Percentiles rank a stretch among this genome's conserved stretches.
Conservation (phyloP, 495 filamentous ascomycete genomes). For the Talaromyces trachyspermus region DNA sequence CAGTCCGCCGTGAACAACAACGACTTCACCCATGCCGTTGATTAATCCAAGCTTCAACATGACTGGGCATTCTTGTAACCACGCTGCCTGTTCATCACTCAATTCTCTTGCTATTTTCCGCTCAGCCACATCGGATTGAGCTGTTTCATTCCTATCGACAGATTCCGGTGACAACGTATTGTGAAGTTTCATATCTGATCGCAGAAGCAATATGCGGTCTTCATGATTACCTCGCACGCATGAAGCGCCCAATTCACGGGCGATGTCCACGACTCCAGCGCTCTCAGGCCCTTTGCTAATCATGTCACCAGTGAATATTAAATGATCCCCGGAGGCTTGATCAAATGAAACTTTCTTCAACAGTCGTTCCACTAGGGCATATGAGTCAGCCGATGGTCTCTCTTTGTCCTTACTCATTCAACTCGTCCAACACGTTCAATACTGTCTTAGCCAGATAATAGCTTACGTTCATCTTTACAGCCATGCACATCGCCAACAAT, state of each 20-base stretch:
- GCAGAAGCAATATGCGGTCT: constrained; percentile 60
- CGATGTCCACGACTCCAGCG: constrained; percentile 66
- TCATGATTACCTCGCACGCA: constrained; percentile 93
- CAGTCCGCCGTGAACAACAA: constrained; percentile 79
- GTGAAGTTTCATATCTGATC: constrained; percentile 30
- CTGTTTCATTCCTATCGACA: constrained; percentile 10
- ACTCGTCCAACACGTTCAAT: too few relatives aligned
- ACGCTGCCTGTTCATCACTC: constrained; percentile 56
- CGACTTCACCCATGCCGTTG: constrained; percentile 48
- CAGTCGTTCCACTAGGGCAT: constrained; percentile 50
- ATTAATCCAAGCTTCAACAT: constrained; percentile 63
- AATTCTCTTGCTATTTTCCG: constrained; percentile 45
- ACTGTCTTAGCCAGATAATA: too few relatives aligned
- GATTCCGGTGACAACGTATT: constrained; percentile 13
- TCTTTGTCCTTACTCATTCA: too few relatives aligned
- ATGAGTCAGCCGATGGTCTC: neutral
- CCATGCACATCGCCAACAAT: constrained; percentile 91
- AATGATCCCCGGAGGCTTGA: constrained; percentile 52
- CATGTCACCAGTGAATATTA: constrained; percentile 78
- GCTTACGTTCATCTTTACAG: constrained; percentile 56
- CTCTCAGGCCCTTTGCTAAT: constrained; percentile 87
- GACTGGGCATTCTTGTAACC: constrained; percentile 63
- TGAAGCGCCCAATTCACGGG: constrained; percentile 58
- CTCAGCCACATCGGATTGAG: constrained; percentile 25
- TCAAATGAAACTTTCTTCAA: constrained; percentile 63